Evolutionary conservation across 768 basidiomycete genomes (phyloP), one percentile per base, ranked within the genome.

Genomic region (Rhodotorula taiwanensis): DNA sequence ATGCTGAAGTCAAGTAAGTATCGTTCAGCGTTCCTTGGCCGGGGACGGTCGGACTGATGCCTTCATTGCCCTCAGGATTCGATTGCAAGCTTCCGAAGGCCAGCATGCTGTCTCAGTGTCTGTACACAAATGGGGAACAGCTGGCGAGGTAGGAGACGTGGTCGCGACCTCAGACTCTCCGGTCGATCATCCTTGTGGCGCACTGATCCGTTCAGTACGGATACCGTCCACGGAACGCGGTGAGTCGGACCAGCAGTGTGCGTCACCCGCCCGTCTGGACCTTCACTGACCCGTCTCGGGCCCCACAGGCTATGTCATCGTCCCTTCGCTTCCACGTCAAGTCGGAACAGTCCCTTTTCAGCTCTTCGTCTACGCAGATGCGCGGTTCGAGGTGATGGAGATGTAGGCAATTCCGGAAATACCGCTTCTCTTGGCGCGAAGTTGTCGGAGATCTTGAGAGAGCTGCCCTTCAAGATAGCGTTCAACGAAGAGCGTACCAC

Each of bases 161-260:
- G 36, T 88, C 8, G 75, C 79, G 2, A 88, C 89, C 0, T 89
- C 90, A 0, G 90, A 89, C 3, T 81, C 86, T 0, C 94, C 92
- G 72, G 81, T 84, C 30, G 88, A 92, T 64, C 78, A 81, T 0
- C 75, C 85, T 33, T 83, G 85, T 0, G 91, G 92, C 0, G 89
- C 86, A 0, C 80, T 79, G 41, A 86, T 70, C 1, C 36, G 36
- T 16, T 9, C 10, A 10, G 10, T 39, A 39, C 36, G 16, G 36
- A 9, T 39, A 16, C 9, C 36, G 10, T 9, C 9, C 9, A 16
- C 36, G 36, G 45, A 43, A 14, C 31, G 43, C 23, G 66, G 67
- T 68, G 25, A 39, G 16, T 39, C 36, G 9, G 36, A 39, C 36
- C 36, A 39, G 9, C 10, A 39, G 10, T 16, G 36, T 16, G 36